phyloP scores from a whole-genome alignment of 2,329 filamentous ascomycete genomes.

The Podosphaera aphanis region DNA sequence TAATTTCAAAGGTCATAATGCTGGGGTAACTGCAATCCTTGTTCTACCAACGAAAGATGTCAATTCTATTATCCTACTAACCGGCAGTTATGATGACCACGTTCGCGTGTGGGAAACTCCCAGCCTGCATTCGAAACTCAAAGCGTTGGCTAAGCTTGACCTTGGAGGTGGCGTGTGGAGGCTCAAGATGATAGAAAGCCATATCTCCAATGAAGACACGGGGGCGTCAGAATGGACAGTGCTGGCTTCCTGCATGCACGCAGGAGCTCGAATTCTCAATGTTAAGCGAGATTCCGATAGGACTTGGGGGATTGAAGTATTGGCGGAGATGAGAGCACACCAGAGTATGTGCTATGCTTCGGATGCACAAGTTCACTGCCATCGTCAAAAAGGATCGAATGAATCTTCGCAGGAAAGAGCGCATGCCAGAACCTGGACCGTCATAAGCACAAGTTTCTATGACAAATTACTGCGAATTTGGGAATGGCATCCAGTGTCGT shows the following conservation, averaged over 20 bases:
- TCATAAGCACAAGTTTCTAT: conserved; percentile 1
- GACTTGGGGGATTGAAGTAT: neutral
- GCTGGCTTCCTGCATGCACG: neutral
- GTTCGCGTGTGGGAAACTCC: neutral
- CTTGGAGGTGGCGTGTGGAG: conserved; percentile 1
- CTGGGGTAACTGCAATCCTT: conserved; percentile 1
- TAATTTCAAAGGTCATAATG: conserved; percentile 1
- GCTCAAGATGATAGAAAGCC: neutral
- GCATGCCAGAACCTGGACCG: neutral
- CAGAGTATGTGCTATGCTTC: neutral
- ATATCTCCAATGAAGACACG: neutral
- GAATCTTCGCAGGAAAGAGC: neutral
- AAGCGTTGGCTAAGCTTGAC: neutral
- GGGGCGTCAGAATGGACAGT: neutral
- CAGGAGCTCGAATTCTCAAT: conserved; percentile 1
- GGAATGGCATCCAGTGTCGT: neutral
- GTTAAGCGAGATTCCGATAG: neutral
- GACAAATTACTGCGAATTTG: neutral
- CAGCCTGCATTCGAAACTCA: too few relatives aligned
- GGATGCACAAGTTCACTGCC: neutral
- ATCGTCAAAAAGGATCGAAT: neutral
- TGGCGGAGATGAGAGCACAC: neutral
- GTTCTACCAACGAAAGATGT: neutral
- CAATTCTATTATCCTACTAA: neutral
- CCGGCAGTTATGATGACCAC: conserved; percentile 1